Percentiles rank a stretch among this genome's conserved stretches.
phyloP scores from a whole-genome alignment of 345 rosid species.

The Orychophragmus violaceus region DNA sequence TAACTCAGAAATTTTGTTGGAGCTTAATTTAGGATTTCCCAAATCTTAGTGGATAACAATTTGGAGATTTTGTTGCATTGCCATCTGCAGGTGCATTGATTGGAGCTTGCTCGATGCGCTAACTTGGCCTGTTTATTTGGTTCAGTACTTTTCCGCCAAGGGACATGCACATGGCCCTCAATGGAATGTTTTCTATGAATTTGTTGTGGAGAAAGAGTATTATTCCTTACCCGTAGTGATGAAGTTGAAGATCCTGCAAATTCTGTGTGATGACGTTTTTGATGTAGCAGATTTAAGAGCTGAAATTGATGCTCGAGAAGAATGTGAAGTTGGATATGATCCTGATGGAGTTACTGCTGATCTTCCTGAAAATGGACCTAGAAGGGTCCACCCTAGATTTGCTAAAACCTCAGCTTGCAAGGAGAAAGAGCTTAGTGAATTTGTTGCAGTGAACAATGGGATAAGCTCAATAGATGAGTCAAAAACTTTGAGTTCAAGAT shows the following conservation, averaged over 20 bases:
- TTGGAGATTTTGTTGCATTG: conserved; percentile 22
- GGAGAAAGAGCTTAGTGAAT: conserved; percentile 51
- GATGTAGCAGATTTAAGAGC: conserved; percentile 62
- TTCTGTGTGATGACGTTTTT: conserved; percentile 77
- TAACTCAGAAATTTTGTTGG: not conserved
- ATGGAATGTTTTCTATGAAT: conserved; percentile 60
- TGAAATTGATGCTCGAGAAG: conserved; percentile 73
- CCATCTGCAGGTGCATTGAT: conserved; percentile 65
- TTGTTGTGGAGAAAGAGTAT: conserved; percentile 58
- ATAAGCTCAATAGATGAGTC: conserved; percentile 37
- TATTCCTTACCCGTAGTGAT: conserved; percentile 49
- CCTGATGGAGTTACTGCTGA: conserved; percentile 47
- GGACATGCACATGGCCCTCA: conserved; percentile 55
- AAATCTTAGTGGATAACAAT: conserved; percentile 14
- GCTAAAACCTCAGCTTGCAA: conserved; percentile 73
- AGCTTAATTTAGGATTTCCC: conserved; percentile 18
- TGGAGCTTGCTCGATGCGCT: conserved; percentile 92
- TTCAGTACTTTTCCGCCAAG: conserved; percentile 69
- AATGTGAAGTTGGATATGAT: conserved; percentile 73
- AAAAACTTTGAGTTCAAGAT: conserved; percentile 32
- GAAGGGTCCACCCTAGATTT: conserved; percentile 71
- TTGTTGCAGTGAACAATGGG: conserved; percentile 37
- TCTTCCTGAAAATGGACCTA: conserved; percentile 50
- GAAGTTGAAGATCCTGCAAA: conserved; percentile 84
- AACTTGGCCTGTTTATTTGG: conserved; percentile 87